A percentile compares a stretch with the other conserved stretches of the same genome.
Evolutionary conservation across 2,329 filamentous ascomycete species (phyloP).

Genomic region (Fusarium dlaminii): DNA sequence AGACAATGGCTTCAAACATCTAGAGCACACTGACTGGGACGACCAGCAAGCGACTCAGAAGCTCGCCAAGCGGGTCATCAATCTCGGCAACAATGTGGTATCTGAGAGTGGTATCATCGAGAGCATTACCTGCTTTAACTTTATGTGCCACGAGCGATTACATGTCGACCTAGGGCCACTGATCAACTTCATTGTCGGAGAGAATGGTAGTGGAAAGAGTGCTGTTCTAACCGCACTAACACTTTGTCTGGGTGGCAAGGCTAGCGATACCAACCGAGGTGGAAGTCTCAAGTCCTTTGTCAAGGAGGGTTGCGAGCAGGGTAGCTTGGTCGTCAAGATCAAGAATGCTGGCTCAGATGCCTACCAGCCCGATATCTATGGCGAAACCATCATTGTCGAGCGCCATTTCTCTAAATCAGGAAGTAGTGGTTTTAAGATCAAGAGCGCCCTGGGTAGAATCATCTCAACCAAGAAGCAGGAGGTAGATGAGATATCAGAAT

Average conservation of each 20-base stretch:
- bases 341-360: constrained; percentile 90
- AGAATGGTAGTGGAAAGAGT: constrained; percentile 98
- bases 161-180: constrained; percentile 88
- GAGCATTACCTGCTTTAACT: constrained; percentile 86
- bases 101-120: constrained; percentile 90
- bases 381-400: constrained; percentile 88
- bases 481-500: constrained; percentile 92
- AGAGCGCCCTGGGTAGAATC: constrained; percentile 73
- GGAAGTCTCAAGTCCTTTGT: constrained; percentile 90
- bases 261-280: constrained; percentile 90
- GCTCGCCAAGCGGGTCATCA: constrained; percentile 60
- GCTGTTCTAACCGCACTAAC: constrained; percentile 93
- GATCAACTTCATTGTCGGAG: constrained; percentile 97
- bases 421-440: constrained; percentile 85
- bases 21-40: constrained; percentile 65
- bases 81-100: constrained; percentile 73
- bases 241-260: constrained; percentile 93
- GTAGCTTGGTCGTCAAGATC: constrained; percentile 81
- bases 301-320: constrained; percentile 84
- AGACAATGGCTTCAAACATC: constrained; percentile 67
- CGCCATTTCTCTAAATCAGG: constrained; percentile 83
- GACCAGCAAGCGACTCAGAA: constrained; percentile 73
- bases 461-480: constrained; percentile 87
- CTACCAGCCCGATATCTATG: constrained; percentile 84
- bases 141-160: constrained; percentile 92